Percentiles rank a stretch among this genome's conserved stretches.
phyloP scores from a whole-genome alignment of 2,329 filamentous ascomycete genomes.

The Bertia moriformis region DNA sequence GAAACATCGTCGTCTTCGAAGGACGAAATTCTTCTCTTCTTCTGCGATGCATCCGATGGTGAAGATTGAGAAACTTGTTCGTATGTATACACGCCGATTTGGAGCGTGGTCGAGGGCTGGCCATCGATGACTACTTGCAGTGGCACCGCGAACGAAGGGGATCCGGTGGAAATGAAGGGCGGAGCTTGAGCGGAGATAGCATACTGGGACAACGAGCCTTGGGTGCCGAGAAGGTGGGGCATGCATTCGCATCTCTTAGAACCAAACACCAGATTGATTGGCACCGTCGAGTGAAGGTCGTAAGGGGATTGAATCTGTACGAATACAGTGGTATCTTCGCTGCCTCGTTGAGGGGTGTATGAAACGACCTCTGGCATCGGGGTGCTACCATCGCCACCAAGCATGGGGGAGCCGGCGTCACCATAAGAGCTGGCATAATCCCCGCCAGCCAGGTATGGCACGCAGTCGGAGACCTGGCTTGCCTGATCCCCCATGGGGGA shows the following conservation, averaged over 20 bases:
- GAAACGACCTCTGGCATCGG: not conserved
- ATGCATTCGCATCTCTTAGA: not conserved
- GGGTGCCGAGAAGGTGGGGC: not conserved
- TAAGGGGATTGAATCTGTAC: slow-evolving; percentile 1
- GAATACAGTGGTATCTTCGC: not conserved
- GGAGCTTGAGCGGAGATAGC: not conserved
- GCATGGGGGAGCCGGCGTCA: not conserved
- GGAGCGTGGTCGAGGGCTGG: not conserved
- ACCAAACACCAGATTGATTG: not conserved
- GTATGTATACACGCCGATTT: slow-evolving; percentile 1
- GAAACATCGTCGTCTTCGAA: not conserved
- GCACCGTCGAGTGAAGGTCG: not conserved
- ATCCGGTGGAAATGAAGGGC: not conserved
- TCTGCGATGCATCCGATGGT: not conserved
- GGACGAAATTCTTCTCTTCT: not conserved
- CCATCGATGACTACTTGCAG: not conserved
- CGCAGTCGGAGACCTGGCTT: slow-evolving; percentile 1
- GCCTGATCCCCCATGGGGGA: not conserved
- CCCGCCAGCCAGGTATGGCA: not conserved
- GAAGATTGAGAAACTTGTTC: not conserved
- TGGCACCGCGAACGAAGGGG: not conserved
- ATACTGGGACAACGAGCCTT: not conserved
- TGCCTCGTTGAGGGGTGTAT: not conserved
- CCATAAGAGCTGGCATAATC: slow-evolving; percentile 1
- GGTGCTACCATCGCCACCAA: not conserved